Evolutionary conservation across 306 rosid genomes (phyloP).

Genomic region (Hippophae rhamnoides): DNA sequence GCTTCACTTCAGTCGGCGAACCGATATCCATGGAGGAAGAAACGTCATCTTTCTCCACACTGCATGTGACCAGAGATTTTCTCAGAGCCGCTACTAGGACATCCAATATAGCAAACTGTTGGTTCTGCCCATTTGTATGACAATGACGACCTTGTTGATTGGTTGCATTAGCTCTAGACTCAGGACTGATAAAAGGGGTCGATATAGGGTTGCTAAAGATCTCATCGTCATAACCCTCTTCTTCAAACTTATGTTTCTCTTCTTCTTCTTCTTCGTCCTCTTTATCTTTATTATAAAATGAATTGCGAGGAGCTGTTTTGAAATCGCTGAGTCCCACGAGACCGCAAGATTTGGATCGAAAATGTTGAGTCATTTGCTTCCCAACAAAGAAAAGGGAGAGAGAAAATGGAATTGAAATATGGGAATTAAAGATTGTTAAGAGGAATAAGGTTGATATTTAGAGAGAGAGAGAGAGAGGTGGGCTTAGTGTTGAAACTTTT

Average conservation of each 20-base stretch:
- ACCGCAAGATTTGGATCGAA: conserved; percentile 87
- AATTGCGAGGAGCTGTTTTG: conserved; percentile 35
- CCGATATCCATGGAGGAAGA: conserved; percentile 77
- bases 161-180: neutral
- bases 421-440: conserved; percentile 7
- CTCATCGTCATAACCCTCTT: conserved; percentile 8
- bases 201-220: conserved; percentile 32
- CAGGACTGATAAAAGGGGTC: conserved; percentile 34
- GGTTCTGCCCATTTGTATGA: conserved; percentile 10
- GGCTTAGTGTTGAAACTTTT: neutral
- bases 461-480: conserved; percentile 16
- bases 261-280: conserved; percentile 6
- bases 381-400: neutral
- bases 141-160: conserved; percentile 18
- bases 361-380: conserved; percentile 57
- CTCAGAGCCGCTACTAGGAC: conserved; percentile 54
- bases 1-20: conserved; percentile 81
- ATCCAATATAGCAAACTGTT: conserved; percentile 60
- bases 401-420: neutral
- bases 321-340: conserved; percentile 32
- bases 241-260: conserved; percentile 11
- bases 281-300: conserved; percentile 7
- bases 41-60: conserved; percentile 78
- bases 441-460: conserved; percentile 14
- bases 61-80: conserved; percentile 84